Evolutionary conservation across 805 yeast genomes (phyloP), one percentile per base, ranked within the genome.

Genomic region (Candida cerambycidarum): DNA sequence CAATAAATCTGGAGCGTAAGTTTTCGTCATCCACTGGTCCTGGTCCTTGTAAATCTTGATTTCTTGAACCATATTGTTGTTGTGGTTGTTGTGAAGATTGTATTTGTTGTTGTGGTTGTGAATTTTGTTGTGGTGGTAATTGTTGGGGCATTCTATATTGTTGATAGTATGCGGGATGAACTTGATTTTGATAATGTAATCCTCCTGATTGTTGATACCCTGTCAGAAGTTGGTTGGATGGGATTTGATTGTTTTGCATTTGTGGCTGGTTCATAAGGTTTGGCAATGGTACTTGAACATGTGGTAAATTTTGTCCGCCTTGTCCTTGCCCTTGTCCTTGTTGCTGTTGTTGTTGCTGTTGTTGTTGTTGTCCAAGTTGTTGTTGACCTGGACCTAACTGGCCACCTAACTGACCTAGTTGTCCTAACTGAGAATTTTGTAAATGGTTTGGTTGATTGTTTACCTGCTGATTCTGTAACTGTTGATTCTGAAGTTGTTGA

Each of bases 1-100:
- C 65, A 39, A 53, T 50, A 39, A 49, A 61, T 41, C 53, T 51
- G 2, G 65, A 61, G 6, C 55, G 53, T 25, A 59, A 44, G 33
- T 47, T 52, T 10, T 50, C 50, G 21, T 52, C 45, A 15, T 42
- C 47, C n/a, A 39, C 47, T 21, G 5, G 23, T 6, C 23, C 23
- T 21, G 5, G 23, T 21, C 8, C 8, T 16, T 29, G 38, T 17
- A 19, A 38, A n/a, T 33, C 45, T 33, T 41, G 47, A 19, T 30
- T 25, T 19, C 38, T 43, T 24, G 45, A 49, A 10, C 24, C 46
- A 37, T 49, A 50, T 13, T 45, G 45, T 21, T 35, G 46, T 17
- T 38, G 52, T 29, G 46, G 46, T 9, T 16, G 45, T 33, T 41
- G 50, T 34, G 45, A 55, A 31, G 34, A 35, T 27, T 42, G 48